Base-by-base conservation (phyloP, 208 protist genomes). In the Trypanosoma cruzi region DNA sequence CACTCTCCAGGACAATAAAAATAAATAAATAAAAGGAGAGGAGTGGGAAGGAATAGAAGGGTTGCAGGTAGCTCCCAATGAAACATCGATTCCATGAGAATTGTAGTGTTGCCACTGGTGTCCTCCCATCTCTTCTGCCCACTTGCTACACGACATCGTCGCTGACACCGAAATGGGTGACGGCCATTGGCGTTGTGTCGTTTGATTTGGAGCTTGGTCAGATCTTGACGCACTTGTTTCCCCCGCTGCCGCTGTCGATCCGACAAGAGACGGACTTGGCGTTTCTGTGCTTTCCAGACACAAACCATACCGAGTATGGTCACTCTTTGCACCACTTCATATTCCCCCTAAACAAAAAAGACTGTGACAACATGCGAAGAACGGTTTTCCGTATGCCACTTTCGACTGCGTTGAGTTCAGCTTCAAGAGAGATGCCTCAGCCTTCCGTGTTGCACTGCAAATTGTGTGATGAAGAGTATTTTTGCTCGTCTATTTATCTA, bases 201-300 rank as follows among this genome's bases (percentile, higher is more conserved):
- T 80, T 80, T 55, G 62, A 77, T 64, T 31, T 77, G 24, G 49
- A 71, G 34, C 52, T 65, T 52, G 75, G 70, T 8, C 68, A 75
- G 42, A 66, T 48, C 29, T 31, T 80, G 20, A 54, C 73, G 10
- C 66, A 67, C 40, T 48, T 80, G 31, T 68, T 76, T 58, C 75
- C 75, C 52, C 70, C 61, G 4, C 29, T 77, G 16, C 49, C 29
- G 18, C 52, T 80, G 37, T 71, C 61, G 26, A 56, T 63, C 20
- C 36, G 13, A n/a, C 67, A 80, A 22, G 63, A 77, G 34, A 64
- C 71, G 1, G 69, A 80, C 53, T 67, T 80, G 29, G 54, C 68
- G n/a, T 75, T 75, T 56, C 36, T 77, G n/a, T 77, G 54, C 42
- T 75, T 80, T 64, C 75, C 75, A 20, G 75, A 80, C 52, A 36